These are phyloP conservation scores for Stromatinia cepivora DNA, from an alignment of 2,329 filamentous ascomycete species.

Conservation along the genomic window DNA sequence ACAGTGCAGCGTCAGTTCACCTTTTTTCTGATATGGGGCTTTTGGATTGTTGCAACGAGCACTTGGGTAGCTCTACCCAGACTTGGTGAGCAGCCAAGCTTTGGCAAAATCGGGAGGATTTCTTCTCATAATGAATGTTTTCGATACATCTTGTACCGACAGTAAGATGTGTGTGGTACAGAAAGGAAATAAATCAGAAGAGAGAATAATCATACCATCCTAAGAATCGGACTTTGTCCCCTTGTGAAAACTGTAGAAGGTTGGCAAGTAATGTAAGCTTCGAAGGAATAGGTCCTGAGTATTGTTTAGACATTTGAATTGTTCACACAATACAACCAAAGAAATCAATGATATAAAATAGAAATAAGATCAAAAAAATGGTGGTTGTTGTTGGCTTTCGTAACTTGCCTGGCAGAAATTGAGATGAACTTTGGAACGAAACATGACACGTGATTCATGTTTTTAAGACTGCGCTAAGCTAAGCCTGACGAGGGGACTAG, in stretches of 20 bases:
- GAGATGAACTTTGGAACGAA: conserved; percentile 7
- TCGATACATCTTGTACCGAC: background rate
- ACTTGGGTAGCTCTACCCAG: background rate
- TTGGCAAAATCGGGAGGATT: no score
- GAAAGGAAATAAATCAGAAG: background rate
- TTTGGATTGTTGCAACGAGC: background rate
- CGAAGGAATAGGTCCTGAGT: conserved; percentile 38
- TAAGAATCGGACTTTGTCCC: conserved; percentile 84
- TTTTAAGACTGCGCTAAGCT: conserved; percentile 5
- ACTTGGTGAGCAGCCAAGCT: background rate
- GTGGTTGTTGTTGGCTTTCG: background rate
- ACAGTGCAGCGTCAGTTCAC: conserved; percentile 19
- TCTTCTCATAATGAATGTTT: background rate
- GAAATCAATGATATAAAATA: background rate
- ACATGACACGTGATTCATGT: background rate
- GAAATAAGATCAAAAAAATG: background rate
- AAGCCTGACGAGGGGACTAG: conserved; percentile 24
- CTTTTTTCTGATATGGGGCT: background rate
- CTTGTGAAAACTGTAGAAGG: conserved; percentile 31
- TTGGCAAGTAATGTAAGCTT: conserved; percentile 37
- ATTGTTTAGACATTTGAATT: conserved; percentile 27
- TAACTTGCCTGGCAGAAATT: background rate
- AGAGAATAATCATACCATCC: conserved; percentile 68
- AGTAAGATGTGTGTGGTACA: no score
- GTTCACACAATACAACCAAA: background rate